Base-by-base conservation (phyloP, 352 stramenopile species). In the Pythium sp. region DNA sequence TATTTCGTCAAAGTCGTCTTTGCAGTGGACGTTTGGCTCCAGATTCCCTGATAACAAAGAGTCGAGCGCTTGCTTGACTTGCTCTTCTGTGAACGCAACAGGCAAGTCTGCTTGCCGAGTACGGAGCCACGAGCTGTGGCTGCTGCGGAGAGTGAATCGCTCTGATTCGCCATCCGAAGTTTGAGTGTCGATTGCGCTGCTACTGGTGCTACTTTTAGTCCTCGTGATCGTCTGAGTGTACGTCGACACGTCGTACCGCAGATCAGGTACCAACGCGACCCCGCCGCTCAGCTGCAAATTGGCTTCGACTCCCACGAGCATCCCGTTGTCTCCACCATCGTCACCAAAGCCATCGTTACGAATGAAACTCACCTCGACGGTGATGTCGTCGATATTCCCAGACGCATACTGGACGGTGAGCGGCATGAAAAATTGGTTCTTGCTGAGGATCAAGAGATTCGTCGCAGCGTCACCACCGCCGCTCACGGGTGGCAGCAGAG, bases 221-320 rank as follows among this genome's bases (percentile, higher is more conserved):
- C 62, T 41, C 58, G 49, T 67, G 58, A 71, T 53, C 41, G 51
- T 67, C 43, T 71, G 66, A 2, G 66, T 30, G 53, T 71, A 64
- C 18, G 59, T 51, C 22, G 22, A 53, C 15, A 22, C 32, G 12
- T 64, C 26, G 22, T 58, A 20, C 14, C 22, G 26, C 7, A 32
- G 46, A 5, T 49, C 24, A 18, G 24, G 30, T 5, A 36, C 26
- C 49, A 62, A 30, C 4, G 26, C 18, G 5, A 24, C 18, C 2
- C 38, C 43, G 22, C 43, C 46, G 43, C 28, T 64, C 41, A n/a
- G 26, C 4, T 34, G 41, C 15, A 26, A 18, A 20, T 53, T 41
- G 59, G 15, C 53, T 30, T 73, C 72, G 14, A 81, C 46, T 7
- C 69, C 72, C 34, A 81, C 12, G 24, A 81, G 30, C 62, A 71